phyloP scores from a whole-genome alignment of 306 rosid genomes.

The Nissolia schottii region DNA sequence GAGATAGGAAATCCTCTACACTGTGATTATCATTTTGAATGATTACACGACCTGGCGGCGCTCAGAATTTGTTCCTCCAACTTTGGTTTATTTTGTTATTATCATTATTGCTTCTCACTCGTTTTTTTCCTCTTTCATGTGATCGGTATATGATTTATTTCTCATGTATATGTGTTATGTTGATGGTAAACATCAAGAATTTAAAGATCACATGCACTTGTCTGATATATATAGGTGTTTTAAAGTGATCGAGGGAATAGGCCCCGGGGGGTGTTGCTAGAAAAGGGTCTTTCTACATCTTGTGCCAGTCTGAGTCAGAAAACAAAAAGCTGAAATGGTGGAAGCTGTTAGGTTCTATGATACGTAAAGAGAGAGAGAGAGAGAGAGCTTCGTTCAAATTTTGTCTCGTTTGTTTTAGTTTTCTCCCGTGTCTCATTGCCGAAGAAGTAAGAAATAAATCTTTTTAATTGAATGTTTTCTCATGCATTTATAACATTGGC shows the following conservation, averaged over 20 bases:
- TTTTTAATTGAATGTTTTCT: too few species aligned
- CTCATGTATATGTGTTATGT: neutral
- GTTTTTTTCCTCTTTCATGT: constrained; percentile 8
- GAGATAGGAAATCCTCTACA: constrained; percentile 25
- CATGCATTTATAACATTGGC: too few species aligned
- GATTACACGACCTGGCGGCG: constrained; percentile 77
- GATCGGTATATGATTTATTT: neutral
- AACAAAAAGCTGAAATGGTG: neutral
- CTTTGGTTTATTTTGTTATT: constrained; percentile 29
- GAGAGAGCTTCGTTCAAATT: neutral
- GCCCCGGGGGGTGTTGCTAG: constrained; percentile 25
- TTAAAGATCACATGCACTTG: constrained; percentile 70
- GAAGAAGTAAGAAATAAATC: too few species aligned
- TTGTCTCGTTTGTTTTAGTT: too few species aligned
- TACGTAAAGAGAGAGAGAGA: neutral
- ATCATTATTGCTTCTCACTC: neutral
- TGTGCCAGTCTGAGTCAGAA: constrained; percentile 32
- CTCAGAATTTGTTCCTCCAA: constrained; percentile 76
- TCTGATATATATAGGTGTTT: constrained; percentile 40
- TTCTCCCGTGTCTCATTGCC: too few species aligned
- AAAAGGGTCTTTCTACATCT: constrained; percentile 22
- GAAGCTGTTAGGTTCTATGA: neutral
- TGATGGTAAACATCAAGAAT: constrained; percentile 47
- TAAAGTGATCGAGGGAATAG: constrained; percentile 15
- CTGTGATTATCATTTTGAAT: constrained; percentile 58